Evolutionary conservation across 176 grass and related monocot species (phyloP), one percentile per base, ranked within the genome.

Genomic region (Pontederia paniculata): DNA sequence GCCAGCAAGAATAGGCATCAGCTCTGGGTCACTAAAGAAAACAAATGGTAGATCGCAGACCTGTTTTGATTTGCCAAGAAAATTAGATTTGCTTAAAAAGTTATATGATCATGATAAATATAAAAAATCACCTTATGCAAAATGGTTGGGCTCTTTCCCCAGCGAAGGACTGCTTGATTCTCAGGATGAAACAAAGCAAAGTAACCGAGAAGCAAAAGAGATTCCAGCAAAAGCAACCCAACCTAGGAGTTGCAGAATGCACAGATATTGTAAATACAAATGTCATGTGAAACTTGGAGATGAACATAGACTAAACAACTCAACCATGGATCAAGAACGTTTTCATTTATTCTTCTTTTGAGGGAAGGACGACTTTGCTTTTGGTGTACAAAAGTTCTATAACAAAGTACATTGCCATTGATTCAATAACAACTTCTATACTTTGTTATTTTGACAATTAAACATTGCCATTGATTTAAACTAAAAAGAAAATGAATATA

Each of bases 101-200:
- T 57, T 37, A 46, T 52, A 65, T 25, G 64, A 69, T 53, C 52
- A 22, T 21, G 17, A 64, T 77, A 1, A 73, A 10, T 60, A 63
- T 42, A 8, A 12, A 17, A 48, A 21, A 44, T 74, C 73, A 98
- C 93, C 86, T 98, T 98, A 51, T 98, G 93, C 56, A 98, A 80
- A 82, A 98, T 98, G 69, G 93, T 98, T 57, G 93, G 93, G 76
- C 93, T 90, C 72, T 98, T 98, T 48, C 93, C 93, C 93, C 93
- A 98, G 25, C 93, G 70, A 77, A 97, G 93, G 77, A 98, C 86
- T 48, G 93, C 86, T 84, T 88, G 93, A 73, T 98, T 98, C 48
- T 73, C 93, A 31, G 80, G 64, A 91, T 98, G 93, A 78, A 98
- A 98, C 54, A 98, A 98, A 63, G 93, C 82, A 66, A 98, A 98